Evolutionary conservation across 352 stramenopile species (phyloP).

Genomic region (Phytopythium aichiense): DNA sequence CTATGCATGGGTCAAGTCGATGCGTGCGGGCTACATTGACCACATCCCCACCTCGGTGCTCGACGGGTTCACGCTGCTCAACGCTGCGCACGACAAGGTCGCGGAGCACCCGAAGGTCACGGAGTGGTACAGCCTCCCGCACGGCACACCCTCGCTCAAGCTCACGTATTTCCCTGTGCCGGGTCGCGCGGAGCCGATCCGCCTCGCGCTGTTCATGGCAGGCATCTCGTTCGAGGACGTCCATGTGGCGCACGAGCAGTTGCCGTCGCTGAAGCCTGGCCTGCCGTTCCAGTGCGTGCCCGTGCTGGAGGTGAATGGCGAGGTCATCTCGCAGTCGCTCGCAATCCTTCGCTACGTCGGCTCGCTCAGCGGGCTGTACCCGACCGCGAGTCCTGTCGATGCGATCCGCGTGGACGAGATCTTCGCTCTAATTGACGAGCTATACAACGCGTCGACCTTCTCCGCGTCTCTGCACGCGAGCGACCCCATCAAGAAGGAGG

Average conservation of each 20-base stretch:
- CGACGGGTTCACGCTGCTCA: conserved; percentile 24
- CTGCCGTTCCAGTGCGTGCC: conserved; percentile 37
- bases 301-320: conserved; percentile 40
- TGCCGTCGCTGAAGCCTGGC: conserved; percentile 18
- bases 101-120: conserved; percentile 20
- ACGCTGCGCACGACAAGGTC: conserved; percentile 25
- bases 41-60: conserved; percentile 31
- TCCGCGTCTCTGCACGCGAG: conserved; percentile 5
- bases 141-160: conserved; percentile 25
- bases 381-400: conserved; percentile 16
- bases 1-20: conserved; percentile 20
- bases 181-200: conserved; percentile 43
- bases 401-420: conserved; percentile 41
- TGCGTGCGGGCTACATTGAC: conserved; percentile 28
- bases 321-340: conserved; percentile 45
- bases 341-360: conserved; percentile 62
- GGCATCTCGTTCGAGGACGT: conserved; percentile 59
- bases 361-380: conserved; percentile 38
- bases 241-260: conserved; percentile 25
- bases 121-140: conserved; percentile 25
- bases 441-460: conserved; percentile 19
- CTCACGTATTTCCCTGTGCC: conserved; percentile 58
- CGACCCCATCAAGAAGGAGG: conserved; percentile 26
- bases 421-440: conserved; percentile 29
- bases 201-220: conserved; percentile 56